phyloP scores from a whole-genome alignment of 148 eudicot species.

The Rhododendron ovatum region DNA sequence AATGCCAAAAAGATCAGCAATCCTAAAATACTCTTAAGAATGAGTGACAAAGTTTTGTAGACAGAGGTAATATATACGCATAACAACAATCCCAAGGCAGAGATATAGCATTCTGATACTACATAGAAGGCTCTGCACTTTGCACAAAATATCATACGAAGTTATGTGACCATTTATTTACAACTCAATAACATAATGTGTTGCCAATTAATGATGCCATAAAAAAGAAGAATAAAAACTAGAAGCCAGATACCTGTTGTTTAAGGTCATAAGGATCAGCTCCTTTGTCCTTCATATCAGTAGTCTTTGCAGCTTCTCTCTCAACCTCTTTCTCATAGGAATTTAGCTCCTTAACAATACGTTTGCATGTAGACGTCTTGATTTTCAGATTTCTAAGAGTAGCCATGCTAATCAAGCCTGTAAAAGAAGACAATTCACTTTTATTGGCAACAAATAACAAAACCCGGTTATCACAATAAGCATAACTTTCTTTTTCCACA shows the following conservation, averaged over 20 bases:
- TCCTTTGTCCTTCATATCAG: constrained; percentile 86
- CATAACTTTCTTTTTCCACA: neutral
- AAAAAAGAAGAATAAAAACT: neutral
- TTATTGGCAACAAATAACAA: neutral
- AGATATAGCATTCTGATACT: neutral
- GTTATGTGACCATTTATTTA: neutral
- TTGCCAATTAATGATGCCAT: neutral
- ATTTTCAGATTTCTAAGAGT: constrained; percentile 86
- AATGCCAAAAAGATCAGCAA: neutral
- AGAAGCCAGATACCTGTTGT: constrained; percentile 57
- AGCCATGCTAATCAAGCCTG: constrained; percentile 40
- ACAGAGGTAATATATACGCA: neutral
- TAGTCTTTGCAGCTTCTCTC: constrained; percentile 84
- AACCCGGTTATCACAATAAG: neutral
- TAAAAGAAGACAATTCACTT: neutral
- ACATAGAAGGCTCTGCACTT: neutral
- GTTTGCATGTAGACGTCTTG: constrained; percentile 85
- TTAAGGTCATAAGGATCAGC: constrained; percentile 97
- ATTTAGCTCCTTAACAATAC: constrained; percentile 77
- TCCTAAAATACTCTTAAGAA: neutral
- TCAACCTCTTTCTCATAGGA: constrained; percentile 94
- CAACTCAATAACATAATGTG: neutral
- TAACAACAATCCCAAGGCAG: neutral
- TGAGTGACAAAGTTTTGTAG: neutral
- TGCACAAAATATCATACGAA: neutral